Evolutionary conservation across 257 asterid genomes (phyloP).

Genomic region (Primulina eburnea): DNA sequence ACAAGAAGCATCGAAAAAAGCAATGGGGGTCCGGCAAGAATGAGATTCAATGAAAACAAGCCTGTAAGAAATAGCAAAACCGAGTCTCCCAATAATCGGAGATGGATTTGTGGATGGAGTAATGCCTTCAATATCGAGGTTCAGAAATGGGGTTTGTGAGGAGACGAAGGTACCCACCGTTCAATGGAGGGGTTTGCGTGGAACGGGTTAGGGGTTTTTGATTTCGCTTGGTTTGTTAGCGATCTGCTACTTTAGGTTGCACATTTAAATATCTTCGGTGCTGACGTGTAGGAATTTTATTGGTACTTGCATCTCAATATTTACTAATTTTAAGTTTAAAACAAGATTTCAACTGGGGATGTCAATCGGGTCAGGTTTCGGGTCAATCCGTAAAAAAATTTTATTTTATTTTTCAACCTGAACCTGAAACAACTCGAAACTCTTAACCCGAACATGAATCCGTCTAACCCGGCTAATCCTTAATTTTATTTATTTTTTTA

Average conservation of each 20-base stretch:
- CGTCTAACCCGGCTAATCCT: too few relatives aligned
- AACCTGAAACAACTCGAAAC: too few relatives aligned
- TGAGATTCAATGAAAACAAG: background rate
- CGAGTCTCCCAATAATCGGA: background rate
- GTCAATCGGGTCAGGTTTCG: too few relatives aligned
- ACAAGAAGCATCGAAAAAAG: background rate
- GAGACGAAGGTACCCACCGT: background rate
- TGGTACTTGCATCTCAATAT: background rate
- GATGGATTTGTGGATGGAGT: background rate
- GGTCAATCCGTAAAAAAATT: too few relatives aligned
- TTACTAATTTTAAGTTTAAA: too few relatives aligned
- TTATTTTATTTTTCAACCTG: too few relatives aligned
- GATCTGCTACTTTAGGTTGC: conserved; percentile 26
- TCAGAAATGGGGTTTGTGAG: conserved; percentile 3
- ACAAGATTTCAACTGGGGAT: too few relatives aligned
- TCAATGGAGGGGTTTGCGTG: conserved; percentile 33
- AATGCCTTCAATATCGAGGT: background rate
- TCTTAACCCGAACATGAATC: too few relatives aligned
- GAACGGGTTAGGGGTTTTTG: conserved; percentile 18
- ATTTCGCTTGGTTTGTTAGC: background rate
- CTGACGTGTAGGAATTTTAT: background rate
- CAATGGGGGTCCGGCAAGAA: background rate
- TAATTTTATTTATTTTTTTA: too few relatives aligned
- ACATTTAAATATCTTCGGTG: background rate
- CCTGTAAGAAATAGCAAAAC: background rate